Conservation (phyloP, 768 basidiomycete species). For the Exsudoporus frostii region DNA sequence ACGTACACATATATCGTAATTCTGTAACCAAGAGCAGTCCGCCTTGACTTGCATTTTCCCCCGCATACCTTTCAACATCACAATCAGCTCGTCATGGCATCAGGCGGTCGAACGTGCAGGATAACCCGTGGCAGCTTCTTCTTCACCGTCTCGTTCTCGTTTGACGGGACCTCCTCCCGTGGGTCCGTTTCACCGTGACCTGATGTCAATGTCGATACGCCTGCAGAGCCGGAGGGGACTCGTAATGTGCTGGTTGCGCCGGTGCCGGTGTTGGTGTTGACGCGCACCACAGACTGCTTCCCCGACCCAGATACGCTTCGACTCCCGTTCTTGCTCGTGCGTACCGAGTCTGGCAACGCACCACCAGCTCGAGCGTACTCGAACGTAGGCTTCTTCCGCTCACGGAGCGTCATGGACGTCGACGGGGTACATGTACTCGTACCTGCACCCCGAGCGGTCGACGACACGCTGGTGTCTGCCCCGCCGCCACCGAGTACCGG, state of each 20-base stretch:
- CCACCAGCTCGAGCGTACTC: background rate
- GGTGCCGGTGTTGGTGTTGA: background rate
- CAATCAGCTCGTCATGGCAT: constrained; percentile 4
- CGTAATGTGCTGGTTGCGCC: background rate
- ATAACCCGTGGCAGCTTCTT: constrained; percentile 57
- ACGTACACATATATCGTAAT: too few species aligned
- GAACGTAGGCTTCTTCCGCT: constrained; percentile 35
- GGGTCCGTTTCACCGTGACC: background rate
- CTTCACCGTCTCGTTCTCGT: constrained; percentile 27
- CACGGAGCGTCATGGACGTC: constrained; percentile 49
- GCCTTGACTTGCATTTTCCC: too few species aligned
- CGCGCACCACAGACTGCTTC: constrained; percentile 2
- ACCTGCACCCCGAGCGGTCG: background rate
- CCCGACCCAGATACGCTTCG: constrained; percentile 4
- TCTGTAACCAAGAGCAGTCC: too few species aligned
- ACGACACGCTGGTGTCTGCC: background rate
- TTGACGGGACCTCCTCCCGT: background rate
- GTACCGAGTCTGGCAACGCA: background rate
- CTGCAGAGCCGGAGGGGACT: background rate
- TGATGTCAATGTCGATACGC: background rate
- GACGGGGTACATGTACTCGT: constrained; percentile 24
- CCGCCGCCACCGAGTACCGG: constrained; percentile 2
- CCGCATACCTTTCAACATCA: background rate
- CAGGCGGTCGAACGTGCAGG: constrained; percentile 48
- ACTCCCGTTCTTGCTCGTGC: background rate